Conservation (phyloP, 2,329 filamentous ascomycete genomes). For the Dendrostoma leiphaemia region DNA sequence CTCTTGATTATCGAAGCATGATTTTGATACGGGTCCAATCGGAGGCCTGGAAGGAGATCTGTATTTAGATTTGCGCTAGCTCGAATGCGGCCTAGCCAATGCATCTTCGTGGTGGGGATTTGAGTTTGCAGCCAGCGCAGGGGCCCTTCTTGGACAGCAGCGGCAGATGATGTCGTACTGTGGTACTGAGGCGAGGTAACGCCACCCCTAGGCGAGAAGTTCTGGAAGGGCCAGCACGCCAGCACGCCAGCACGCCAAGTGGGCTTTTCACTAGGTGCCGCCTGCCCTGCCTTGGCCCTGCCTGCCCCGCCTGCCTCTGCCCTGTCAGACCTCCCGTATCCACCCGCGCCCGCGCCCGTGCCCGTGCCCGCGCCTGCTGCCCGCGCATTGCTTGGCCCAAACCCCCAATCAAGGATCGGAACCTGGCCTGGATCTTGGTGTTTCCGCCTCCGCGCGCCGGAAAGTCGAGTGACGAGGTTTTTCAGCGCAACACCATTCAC, state of each 20-base stretch:
- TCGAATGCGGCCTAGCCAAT: neutral
- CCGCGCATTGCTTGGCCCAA: neutral
- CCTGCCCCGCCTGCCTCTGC: too few species aligned
- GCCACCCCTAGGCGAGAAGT: too few species aligned
- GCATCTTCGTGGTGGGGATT: neutral
- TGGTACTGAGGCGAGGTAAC: neutral
- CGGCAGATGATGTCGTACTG: neutral
- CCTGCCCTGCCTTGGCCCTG: too few species aligned
- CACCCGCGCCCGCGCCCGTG: too few species aligned
- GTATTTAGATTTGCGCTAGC: neutral
- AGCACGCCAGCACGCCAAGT: too few species aligned
- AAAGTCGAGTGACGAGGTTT: neutral
- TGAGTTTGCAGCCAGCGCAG: conserved; percentile 4
- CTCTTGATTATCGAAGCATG: too few species aligned
- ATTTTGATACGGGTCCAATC: neutral
- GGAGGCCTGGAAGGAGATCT: neutral
- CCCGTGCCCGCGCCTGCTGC: too few species aligned
- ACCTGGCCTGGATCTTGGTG: neutral
- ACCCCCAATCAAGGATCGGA: neutral
- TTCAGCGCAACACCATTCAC: neutral
- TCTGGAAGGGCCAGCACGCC: too few species aligned
- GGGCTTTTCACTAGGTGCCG: too few species aligned
- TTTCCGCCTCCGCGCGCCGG: neutral
- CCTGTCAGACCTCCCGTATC: too few species aligned
- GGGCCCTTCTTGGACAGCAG: too few species aligned